Conservation (phyloP, 225 moss, liverwort and hornwort genomes). For the Physcomitrellopsis africana region DNA sequence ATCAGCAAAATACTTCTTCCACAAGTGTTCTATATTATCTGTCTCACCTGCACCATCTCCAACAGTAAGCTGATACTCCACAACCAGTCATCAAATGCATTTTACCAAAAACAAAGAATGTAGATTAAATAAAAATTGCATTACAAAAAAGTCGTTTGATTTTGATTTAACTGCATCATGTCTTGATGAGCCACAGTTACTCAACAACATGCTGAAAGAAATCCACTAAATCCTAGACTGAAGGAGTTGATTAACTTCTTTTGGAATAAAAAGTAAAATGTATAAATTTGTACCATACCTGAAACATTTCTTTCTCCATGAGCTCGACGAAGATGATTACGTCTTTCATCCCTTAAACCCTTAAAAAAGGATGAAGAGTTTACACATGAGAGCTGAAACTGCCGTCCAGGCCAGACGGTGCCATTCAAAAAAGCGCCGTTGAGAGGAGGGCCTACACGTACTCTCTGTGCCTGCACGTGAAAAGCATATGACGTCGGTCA, state of each 20-base stretch:
- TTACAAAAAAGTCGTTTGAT: background rate
- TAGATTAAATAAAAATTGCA: background rate
- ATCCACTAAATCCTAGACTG: background rate
- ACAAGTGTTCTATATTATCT: slow-evolving; percentile 21
- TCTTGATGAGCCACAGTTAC: background rate
- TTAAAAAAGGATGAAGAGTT: slow-evolving; percentile 10
- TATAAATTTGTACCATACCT: slow-evolving; percentile 11
- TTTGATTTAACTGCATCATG: background rate
- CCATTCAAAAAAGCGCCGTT: too few species aligned
- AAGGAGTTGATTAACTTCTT: background rate
- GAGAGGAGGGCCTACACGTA: background rate
- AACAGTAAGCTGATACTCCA: slow-evolving; percentile 24
- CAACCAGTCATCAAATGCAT: background rate
- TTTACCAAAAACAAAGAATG: background rate
- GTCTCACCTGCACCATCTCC: slow-evolving; percentile 23
- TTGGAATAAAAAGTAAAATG: background rate
- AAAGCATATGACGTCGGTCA: background rate
- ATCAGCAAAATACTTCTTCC: slow-evolving; percentile 34
- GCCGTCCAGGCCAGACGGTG: slow-evolving; percentile 19
- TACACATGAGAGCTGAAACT: slow-evolving; percentile 17
- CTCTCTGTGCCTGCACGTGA: slow-evolving; percentile 20
- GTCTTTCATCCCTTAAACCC: slow-evolving; percentile 6
- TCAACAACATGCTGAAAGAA: background rate
- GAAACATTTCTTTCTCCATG: slow-evolving; percentile 13
- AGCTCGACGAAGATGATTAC: slow-evolving; percentile 10